Base-by-base conservation (phyloP, 495 filamentous ascomycete species). In the Podospora pseudoanserina region DNA sequence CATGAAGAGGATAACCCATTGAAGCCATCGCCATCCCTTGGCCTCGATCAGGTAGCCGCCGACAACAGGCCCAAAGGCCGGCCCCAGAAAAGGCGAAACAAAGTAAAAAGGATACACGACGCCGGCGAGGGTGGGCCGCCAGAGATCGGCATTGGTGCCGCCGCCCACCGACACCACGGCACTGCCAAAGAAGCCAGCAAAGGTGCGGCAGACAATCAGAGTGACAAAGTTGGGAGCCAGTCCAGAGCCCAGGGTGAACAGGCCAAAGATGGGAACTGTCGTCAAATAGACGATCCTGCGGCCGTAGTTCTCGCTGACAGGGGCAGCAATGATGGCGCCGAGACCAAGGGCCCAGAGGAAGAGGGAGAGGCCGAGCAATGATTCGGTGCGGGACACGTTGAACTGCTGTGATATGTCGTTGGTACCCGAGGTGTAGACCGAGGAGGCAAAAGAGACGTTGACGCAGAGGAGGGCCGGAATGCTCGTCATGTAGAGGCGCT, bases 21-120 rank as follows among this genome's bases (percentile, higher is more conserved):
- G 79, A 4, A 86, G 87, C 86, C 87, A 90, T 53, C 85, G 82
- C 84, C 86, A 90, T 49, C 75, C 78, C 66, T 86, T 86, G 19
- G 84, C 75, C 60, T 85, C 80, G 5, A 82, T 80, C 30, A 85
- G 78, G 69, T 86, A 91, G 15, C 86, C 86, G 49, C 89, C 89
- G 44, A 91, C 81, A 23, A 89, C 77, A 3, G 88, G 88, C 0
- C 87, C 64, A 60, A 66, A 66, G 6, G 64, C 64, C 18, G 64
- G 64, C 18, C 64, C 64, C n/a, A 66, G 64, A 66, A 66, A 66
- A 7, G 64, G 64, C 9, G 64, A 59, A 30, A 66, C 55, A 44
- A 66, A 66, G 19, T 66, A 66, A 34, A 66, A 66, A 9, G 64
- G 64, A 59, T 66, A 66, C 3, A 68, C 66, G n/a, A 64, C 23